Conservation (phyloP, 345 rosid genomes). For the Sonneratia caseolaris region DNA sequence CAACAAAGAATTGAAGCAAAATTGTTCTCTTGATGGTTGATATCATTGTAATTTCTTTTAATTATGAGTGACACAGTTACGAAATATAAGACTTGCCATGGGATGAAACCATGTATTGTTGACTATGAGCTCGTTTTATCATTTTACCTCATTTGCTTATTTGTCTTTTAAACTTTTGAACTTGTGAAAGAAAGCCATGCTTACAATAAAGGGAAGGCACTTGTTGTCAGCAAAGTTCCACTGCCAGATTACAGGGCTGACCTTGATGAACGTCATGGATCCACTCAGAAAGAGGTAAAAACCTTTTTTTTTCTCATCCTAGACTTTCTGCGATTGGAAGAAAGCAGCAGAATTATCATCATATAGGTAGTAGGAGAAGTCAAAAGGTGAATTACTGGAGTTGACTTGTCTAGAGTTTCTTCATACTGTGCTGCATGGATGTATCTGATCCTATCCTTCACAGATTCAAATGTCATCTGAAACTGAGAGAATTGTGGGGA, state of each 20-base stretch:
- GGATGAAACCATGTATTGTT: background rate
- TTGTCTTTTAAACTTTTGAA: constrained; percentile 13
- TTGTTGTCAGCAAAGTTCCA: constrained; percentile 90
- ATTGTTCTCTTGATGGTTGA: no score
- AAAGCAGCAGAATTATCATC: background rate
- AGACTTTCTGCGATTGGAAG: background rate
- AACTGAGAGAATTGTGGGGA: constrained; percentile 74
- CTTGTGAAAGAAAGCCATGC: constrained; percentile 84
- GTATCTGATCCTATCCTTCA: constrained; percentile 10
- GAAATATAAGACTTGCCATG: no score
- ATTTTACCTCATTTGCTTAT: background rate
- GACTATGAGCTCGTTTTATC: background rate
- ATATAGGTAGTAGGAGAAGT: background rate
- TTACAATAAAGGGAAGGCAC: constrained; percentile 73
- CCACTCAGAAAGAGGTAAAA: constrained; percentile 70
- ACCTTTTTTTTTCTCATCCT: background rate
- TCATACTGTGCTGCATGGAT: background rate
- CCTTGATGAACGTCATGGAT: constrained; percentile 92
- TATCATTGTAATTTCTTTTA: no score
- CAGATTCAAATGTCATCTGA: constrained; percentile 89
- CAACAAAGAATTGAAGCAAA: no score
- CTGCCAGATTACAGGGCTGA: constrained; percentile 85
- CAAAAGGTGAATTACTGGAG: background rate
- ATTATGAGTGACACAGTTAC: no score
- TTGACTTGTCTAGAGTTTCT: background rate